Evolutionary conservation across 768 basidiomycete genomes (phyloP).

Genomic region (Candolleomyces efflorescens): DNA sequence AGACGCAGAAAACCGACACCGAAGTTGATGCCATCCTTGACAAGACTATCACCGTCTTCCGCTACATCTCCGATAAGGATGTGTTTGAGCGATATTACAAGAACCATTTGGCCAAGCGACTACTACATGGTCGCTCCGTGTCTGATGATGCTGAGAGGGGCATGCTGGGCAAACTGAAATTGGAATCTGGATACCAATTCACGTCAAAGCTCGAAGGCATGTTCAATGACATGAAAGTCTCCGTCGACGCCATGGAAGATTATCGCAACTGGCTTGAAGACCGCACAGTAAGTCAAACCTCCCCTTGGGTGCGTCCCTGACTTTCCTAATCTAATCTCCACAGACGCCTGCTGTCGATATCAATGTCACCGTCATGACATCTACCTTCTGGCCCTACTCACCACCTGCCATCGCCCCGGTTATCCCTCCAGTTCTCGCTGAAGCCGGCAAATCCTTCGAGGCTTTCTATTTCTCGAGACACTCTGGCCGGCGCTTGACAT

Average conservation of each 20-base stretch:
- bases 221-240: conserved; percentile 96
- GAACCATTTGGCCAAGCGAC: conserved; percentile 87
- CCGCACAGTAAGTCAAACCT: conserved; percentile 48
- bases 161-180: conserved; percentile 95
- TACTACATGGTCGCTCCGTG: conserved; percentile 80
- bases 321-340: conserved; percentile 6
- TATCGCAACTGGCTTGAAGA: conserved; percentile 63
- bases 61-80: conserved; percentile 93
- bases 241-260: conserved; percentile 71
- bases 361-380: conserved; percentile 90
- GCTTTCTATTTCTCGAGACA: conserved; percentile 87
- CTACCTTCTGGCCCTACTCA: conserved; percentile 93
- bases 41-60: conserved; percentile 94
- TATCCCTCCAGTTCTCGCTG: conserved; percentile 60
- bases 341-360: conserved; percentile 78
- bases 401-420: conserved; percentile 60
- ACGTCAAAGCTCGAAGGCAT: conserved; percentile 98
- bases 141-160: conserved; percentile 97
- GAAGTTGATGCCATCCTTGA: conserved; percentile 90
- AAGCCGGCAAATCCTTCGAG: conserved; percentile 75
- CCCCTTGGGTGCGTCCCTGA: neutral
- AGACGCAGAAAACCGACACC: conserved; percentile 80
- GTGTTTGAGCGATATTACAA: conserved; percentile 99
- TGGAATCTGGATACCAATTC: conserved; percentile 95
- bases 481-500: conserved; percentile 84